These are phyloP conservation scores for Lactifluus hygrophoroides DNA, from an alignment of 768 basidiomycete genomes.

Conservation along the genomic window DNA sequence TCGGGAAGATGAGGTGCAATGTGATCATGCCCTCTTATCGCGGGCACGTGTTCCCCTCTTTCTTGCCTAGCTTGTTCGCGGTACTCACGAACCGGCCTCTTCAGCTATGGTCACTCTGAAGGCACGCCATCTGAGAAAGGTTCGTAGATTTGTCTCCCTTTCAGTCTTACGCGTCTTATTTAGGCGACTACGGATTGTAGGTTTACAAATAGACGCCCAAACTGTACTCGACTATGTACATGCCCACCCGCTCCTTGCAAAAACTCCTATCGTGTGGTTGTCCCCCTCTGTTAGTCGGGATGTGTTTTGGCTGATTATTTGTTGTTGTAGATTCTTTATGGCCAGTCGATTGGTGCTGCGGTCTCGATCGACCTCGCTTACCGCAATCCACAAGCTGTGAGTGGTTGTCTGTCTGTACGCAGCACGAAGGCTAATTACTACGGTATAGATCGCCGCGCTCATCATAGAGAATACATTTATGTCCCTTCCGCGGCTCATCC, in stretches of 20 bases:
- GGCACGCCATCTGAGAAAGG: constrained; percentile 83
- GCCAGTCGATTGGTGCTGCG: constrained; percentile 88
- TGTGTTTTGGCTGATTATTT: neutral
- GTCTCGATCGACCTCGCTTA: constrained; percentile 85
- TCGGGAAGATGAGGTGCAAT: constrained; percentile 77
- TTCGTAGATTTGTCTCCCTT: constrained; percentile 23
- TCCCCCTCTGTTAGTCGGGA: neutral
- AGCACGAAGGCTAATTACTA: neutral
- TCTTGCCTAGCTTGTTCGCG: too few species aligned
- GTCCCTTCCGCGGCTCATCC: constrained; percentile 76
- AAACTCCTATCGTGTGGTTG: constrained; percentile 54
- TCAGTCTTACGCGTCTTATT: neutral
- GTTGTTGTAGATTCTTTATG: constrained; percentile 56
- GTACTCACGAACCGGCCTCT: neutral
- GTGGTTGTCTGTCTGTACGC: neutral
- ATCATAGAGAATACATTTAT: constrained; percentile 93
- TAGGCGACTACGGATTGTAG: constrained; percentile 30
- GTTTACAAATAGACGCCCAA: constrained; percentile 78
- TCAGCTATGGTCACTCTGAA: constrained; percentile 81
- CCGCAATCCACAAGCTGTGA: constrained; percentile 61
- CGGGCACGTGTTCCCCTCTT: constrained; percentile 51
- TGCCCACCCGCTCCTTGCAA: constrained; percentile 52
- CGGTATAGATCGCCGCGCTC: constrained; percentile 56
- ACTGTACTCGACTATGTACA: constrained; percentile 67
- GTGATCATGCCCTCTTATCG: constrained; percentile 92